Evolutionary conservation across 345 rosid species (phyloP).

Genomic region (Populus ilicifolia): DNA sequence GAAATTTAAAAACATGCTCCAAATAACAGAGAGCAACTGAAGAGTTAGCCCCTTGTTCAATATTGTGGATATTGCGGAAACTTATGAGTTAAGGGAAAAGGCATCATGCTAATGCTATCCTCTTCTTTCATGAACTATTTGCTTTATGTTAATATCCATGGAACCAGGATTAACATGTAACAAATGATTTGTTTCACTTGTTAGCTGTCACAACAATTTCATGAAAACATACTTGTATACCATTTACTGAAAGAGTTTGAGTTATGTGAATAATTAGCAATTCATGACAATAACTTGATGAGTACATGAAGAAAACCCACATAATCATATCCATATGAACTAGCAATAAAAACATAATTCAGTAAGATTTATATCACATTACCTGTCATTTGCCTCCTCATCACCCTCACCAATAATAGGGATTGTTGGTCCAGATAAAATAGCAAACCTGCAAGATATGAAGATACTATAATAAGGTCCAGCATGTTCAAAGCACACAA

Average conservation of each 20-base stretch:
- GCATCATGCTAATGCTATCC: not conserved
- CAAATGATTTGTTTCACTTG: not conserved
- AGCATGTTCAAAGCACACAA: conserved; percentile 13
- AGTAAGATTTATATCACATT: conserved; percentile 1
- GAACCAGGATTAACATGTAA: not conserved
- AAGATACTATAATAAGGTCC: conserved; percentile 14
- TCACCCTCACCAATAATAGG: conserved; percentile 97
- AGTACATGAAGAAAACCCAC: not conserved
- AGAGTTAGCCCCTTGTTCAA: not conserved
- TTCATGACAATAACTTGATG: not conserved
- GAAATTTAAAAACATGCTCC: not conserved
- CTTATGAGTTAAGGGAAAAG: not conserved
- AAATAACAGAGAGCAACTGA: not conserved
- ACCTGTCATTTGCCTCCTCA: conserved; percentile 99
- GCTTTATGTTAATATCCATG: not conserved
- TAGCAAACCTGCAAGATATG: conserved; percentile 64
- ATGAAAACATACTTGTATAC: not conserved
- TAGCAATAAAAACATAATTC: not conserved
- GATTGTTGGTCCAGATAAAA: conserved; percentile 95
- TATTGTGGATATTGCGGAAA: not conserved
- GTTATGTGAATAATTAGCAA: not conserved
- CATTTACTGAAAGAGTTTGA: not conserved
- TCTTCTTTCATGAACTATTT: not conserved
- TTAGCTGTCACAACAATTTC: not conserved
- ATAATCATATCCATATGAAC: not conserved